phyloP scores from a whole-genome alignment of 306 rosid genomes.

The Acacia confusa region DNA sequence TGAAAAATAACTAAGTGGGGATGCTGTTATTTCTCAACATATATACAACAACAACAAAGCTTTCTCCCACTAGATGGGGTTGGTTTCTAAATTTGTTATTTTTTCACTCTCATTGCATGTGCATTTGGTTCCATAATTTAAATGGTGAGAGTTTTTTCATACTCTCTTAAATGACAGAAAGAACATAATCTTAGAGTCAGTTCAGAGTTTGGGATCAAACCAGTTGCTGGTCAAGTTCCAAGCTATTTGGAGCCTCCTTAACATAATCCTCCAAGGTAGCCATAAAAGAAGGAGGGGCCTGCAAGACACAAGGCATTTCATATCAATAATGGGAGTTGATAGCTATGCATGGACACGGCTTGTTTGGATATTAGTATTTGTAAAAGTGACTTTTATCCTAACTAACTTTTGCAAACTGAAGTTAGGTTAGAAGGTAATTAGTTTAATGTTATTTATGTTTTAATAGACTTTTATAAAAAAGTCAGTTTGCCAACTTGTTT shows the following conservation, averaged over 20 bases:
- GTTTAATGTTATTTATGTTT: too few species aligned
- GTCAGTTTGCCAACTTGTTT: too few species aligned
- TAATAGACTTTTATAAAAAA: too few species aligned
- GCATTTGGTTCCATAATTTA: not conserved
- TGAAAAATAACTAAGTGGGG: not conserved
- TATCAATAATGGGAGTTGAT: not conserved
- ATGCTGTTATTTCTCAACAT: not conserved
- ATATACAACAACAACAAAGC: too few species aligned
- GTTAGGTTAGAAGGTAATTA: too few species aligned
- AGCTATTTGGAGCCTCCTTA: constrained; percentile 64
- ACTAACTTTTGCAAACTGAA: too few species aligned
- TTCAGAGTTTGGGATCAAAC: constrained; percentile 25
- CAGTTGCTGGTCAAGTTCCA: constrained; percentile 32
- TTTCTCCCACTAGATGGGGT: too few species aligned
- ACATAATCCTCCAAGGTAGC: constrained; percentile 87
- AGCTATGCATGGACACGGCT: not conserved
- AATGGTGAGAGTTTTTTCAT: not conserved
- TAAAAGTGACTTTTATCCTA: too few species aligned
- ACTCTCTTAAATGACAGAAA: not conserved
- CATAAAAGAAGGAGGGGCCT: constrained; percentile 87
- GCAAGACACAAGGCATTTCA: constrained; percentile 27
- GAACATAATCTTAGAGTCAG: constrained; percentile 2
- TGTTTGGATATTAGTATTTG: too few species aligned
- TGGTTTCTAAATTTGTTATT: not conserved
- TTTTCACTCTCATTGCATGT: not conserved